phyloP scores from a whole-genome alignment of 345 rosid species.

The Lepidium aucheri region DNA sequence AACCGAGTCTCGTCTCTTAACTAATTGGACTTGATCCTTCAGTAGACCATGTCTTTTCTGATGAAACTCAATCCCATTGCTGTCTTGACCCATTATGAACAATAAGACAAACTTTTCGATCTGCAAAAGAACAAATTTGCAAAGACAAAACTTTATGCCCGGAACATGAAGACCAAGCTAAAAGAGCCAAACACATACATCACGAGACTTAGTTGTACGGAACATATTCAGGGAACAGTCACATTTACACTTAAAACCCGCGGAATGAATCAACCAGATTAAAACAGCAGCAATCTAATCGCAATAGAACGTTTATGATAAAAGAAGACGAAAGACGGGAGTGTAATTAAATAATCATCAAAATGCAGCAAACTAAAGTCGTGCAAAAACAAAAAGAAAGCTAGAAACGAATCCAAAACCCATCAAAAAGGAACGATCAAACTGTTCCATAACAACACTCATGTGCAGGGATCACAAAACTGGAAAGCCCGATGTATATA shows the following conservation, averaged over 20 bases:
- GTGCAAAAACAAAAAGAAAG: background rate
- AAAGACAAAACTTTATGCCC: background rate
- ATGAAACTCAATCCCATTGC: slow-evolving; percentile 46
- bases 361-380: slow-evolving; percentile 1
- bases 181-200: background rate
- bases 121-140: slow-evolving; percentile 7
- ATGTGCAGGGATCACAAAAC: background rate
- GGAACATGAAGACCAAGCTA: background rate
- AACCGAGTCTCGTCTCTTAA: slow-evolving; percentile 62
- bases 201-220: background rate
- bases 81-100: slow-evolving; percentile 44
- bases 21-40: slow-evolving; percentile 75
- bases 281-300: background rate
- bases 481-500: background rate
- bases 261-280: background rate
- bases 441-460: background rate
- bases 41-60: slow-evolving; percentile 59
- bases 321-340: background rate
- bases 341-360: background rate
- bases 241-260: background rate
- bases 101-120: background rate
- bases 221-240: background rate
- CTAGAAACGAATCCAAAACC: slow-evolving; percentile 1
- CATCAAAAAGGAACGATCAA: slow-evolving; percentile 19
- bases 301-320: background rate